A percentile compares a stretch with the other conserved stretches of the same genome.
Conservation (phyloP, 2,329 filamentous ascomycete species). For the Aureobasidium lini region DNA sequence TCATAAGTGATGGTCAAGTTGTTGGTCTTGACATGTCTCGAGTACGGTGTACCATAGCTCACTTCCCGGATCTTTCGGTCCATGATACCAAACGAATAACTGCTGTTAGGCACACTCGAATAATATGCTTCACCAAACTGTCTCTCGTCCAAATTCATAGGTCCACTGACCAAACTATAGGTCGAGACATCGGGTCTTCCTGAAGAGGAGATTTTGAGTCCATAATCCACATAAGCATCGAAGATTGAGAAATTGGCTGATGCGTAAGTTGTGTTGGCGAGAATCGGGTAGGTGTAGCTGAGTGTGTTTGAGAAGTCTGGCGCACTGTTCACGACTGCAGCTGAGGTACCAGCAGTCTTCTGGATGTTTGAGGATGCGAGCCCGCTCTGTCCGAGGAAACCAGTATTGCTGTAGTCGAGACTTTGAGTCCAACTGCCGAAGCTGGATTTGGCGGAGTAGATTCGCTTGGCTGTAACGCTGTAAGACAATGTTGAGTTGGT, state of each 20-base stretch:
- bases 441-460: constrained; percentile 46
- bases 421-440: constrained; percentile 54
- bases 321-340: not conserved
- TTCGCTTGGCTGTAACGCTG: constrained; percentile 48
- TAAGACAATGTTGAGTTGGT: constrained; percentile 52
- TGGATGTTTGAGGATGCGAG: constrained; percentile 48
- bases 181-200: not conserved
- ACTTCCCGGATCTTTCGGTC: not conserved
- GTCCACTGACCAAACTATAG: not conserved
- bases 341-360: constrained; percentile 43
- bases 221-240: not conserved
- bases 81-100: constrained; percentile 6
- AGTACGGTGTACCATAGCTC: not conserved
- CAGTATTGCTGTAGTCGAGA: constrained; percentile 49
- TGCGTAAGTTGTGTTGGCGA: not conserved
- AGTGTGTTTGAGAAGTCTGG: not conserved
- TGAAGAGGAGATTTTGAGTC: not conserved
- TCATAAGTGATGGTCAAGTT: constrained; percentile 7
- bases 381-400: constrained; percentile 47
- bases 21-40: not conserved
- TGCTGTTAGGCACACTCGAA: not conserved
- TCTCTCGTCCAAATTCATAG: not conserved
- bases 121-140: not conserved
- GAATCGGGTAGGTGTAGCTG: constrained; percentile 1
- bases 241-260: not conserved